Evolutionary conservation across 2,329 filamentous ascomycete genomes (phyloP).

Genomic region (Paecilomyces sp.): DNA sequence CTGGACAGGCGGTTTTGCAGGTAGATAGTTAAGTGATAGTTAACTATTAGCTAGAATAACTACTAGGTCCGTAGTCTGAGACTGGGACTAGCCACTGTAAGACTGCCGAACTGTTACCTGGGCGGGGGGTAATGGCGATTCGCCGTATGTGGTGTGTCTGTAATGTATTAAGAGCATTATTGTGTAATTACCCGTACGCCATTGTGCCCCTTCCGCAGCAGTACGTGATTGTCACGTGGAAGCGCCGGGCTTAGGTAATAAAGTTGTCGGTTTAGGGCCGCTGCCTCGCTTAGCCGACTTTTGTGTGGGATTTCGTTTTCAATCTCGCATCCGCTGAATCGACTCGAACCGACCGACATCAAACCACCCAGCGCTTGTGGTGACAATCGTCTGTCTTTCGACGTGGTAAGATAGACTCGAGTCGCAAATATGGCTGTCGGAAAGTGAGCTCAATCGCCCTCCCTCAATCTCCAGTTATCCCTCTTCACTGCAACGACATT

Average conservation of each 20-base stretch:
- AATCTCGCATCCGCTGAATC: slow-evolving; percentile 26
- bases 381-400: slow-evolving; percentile 36
- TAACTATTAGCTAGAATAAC: no score
- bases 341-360: slow-evolving; percentile 28
- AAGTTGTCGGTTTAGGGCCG: slow-evolving; percentile 20
- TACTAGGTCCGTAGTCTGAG: no score
- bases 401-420: slow-evolving; percentile 36
- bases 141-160: not conserved
- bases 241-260: slow-evolving; percentile 21
- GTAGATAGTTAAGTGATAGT: not conserved
- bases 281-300: slow-evolving; percentile 38
- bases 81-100: no score
- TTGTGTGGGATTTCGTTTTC: slow-evolving; percentile 39
- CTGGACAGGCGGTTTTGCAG: slow-evolving; percentile 4
- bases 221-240: not conserved
- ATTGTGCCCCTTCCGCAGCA: not conserved
- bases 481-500: not conserved
- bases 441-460: slow-evolving; percentile 56
- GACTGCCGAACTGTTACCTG: no score
- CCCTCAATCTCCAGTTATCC: not conserved
- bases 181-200: not conserved
- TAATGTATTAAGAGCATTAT: not conserved
- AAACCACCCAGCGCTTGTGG: slow-evolving; percentile 27
- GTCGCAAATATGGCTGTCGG: slow-evolving; percentile 75
- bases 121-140: not conserved